Percentiles rank a stretch among this genome's conserved stretches.
Evolutionary conservation across 2,329 filamentous ascomycete species (phyloP).

Genomic region (Conoideocrella luteorostrata): DNA sequence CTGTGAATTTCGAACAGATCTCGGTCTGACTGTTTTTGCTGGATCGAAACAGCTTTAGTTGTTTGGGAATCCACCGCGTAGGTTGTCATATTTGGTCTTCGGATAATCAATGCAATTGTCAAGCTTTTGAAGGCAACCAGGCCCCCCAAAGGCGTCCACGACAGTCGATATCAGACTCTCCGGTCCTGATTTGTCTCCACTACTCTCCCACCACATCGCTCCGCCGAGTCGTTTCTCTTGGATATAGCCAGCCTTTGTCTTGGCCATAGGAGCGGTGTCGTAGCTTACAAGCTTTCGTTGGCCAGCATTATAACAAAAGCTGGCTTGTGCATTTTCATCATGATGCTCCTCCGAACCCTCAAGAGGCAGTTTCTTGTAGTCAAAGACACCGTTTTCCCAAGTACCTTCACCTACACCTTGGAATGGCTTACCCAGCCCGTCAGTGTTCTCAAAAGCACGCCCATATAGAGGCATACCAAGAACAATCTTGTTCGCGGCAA

Average conservation of each 20-base stretch:
- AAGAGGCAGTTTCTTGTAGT: conserved; percentile 79
- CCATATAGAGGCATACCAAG: conserved; percentile 92
- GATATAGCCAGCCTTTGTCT: conserved; percentile 67
- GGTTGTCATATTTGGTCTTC: conserved; percentile 63
- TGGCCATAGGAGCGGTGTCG: conserved; percentile 62
- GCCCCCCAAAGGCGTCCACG: conserved; percentile 52
- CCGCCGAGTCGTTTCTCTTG: conserved; percentile 64
- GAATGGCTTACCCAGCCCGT: conserved; percentile 64
- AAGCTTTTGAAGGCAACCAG: conserved; percentile 39
- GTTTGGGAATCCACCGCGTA: conserved; percentile 50
- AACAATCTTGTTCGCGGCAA: conserved; percentile 68
- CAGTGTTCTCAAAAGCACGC: conserved; percentile 72
- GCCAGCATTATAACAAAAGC: conserved; percentile 66
- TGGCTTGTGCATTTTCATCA: conserved; percentile 61
- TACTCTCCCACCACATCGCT: conserved; percentile 98
- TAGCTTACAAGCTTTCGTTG: conserved; percentile 70
- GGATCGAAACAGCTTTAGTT: conserved; percentile 21
- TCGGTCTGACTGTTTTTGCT: no score
- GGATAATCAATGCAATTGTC: conserved; percentile 60
- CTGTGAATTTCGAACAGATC: no score
- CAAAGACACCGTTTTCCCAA: conserved; percentile 81
- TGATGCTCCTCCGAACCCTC: conserved; percentile 56
- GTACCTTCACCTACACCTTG: conserved; percentile 69
- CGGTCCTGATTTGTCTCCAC: conserved; percentile 61
- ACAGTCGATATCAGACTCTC: conserved; percentile 64